Percentiles rank a stretch among this genome's conserved stretches.
Conservation (phyloP, 805 yeast species). For the Candida nitratophila region DNA sequence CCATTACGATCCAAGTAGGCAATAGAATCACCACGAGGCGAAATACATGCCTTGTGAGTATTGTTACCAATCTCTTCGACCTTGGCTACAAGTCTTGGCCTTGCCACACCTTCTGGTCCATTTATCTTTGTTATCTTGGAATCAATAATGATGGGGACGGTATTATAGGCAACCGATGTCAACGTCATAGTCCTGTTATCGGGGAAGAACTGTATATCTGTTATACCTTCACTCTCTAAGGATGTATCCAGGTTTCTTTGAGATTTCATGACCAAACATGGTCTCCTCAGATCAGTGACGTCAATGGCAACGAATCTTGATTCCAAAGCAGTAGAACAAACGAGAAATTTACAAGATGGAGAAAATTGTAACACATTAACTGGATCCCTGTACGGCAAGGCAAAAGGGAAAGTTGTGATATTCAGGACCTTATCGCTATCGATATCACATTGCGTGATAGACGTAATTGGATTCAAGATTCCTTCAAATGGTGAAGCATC, state of each 20-base stretch:
- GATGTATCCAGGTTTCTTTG: conserved; percentile 55
- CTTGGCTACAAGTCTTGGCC: conserved; percentile 53
- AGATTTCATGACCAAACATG: conserved; percentile 64
- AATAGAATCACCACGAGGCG: conserved; percentile 82
- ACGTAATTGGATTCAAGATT: conserved; percentile 8
- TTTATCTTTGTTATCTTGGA: conserved; percentile 43
- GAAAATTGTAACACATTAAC: conserved; percentile 70
- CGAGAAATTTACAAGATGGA: conserved; percentile 56
- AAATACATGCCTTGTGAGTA: conserved; percentile 65
- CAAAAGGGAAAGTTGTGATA: conserved; percentile 32
- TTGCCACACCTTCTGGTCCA: conserved; percentile 38
- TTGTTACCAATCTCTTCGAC: conserved; percentile 76
- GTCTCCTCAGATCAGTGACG: conserved; percentile 53
- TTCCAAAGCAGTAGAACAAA: conserved; percentile 75
- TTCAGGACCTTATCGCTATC: conserved; percentile 4
- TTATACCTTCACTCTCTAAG: conserved; percentile 83
- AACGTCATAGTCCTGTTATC: conserved; percentile 47
- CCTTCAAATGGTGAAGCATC: conserved; percentile 11
- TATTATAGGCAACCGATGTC: conserved; percentile 54
- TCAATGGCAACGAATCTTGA: conserved; percentile 73
- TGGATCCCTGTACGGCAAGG: conserved; percentile 84
- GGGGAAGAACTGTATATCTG: conserved; percentile 69
- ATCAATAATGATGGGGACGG: conserved; percentile 63
- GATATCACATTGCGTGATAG: conserved; percentile 7
- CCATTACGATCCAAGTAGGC: conserved; percentile 81